Percentiles rank a stretch among this genome's conserved stretches.
These are phyloP conservation scores for Gyromitra esculenta DNA, from an alignment of 2,329 filamentous ascomycete genomes.

Conservation along the genomic window DNA sequence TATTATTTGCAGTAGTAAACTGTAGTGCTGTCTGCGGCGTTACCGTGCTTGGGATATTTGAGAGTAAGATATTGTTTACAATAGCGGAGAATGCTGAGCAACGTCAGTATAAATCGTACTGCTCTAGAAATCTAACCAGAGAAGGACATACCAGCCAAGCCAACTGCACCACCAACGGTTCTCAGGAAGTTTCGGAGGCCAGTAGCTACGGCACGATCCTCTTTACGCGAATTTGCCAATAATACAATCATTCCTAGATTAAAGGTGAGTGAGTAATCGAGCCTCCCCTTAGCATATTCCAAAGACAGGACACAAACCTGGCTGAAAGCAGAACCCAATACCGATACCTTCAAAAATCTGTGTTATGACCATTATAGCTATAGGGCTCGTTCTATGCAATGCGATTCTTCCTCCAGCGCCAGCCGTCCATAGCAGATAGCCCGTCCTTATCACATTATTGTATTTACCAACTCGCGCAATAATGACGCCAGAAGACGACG, in stretches of 20 bases:
- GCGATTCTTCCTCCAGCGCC: slow-evolving; percentile 58
- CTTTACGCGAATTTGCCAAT: slow-evolving; percentile 60
- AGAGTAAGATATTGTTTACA: slow-evolving; percentile 37
- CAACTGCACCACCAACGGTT: slow-evolving; percentile 60
- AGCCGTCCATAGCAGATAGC: slow-evolving; percentile 60
- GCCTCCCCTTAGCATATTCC: background rate
- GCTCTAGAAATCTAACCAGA: background rate
- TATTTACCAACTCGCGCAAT: slow-evolving; percentile 59
- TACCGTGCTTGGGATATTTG: slow-evolving; percentile 37
- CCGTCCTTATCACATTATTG: slow-evolving; percentile 58
- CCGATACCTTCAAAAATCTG: slow-evolving; percentile 60
- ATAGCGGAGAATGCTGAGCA: slow-evolving; percentile 35
- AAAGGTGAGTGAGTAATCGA: background rate
- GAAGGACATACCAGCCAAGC: slow-evolving; percentile 54
- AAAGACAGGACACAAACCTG: slow-evolving; percentile 57
- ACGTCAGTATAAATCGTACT: background rate
- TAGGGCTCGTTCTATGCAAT: slow-evolving; percentile 27
- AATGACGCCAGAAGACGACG: slow-evolving; percentile 59
- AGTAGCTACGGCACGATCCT: slow-evolving; percentile 61
- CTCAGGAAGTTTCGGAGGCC: slow-evolving; percentile 62
- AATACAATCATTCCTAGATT: slow-evolving; percentile 58
- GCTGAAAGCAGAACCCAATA: slow-evolving; percentile 60
- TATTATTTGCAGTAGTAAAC: slow-evolving; percentile 22
- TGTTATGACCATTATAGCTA: slow-evolving; percentile 58
- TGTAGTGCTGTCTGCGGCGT: slow-evolving; percentile 23